phyloP scores from a whole-genome alignment of 345 rosid genomes.

The Salix viminalis region DNA sequence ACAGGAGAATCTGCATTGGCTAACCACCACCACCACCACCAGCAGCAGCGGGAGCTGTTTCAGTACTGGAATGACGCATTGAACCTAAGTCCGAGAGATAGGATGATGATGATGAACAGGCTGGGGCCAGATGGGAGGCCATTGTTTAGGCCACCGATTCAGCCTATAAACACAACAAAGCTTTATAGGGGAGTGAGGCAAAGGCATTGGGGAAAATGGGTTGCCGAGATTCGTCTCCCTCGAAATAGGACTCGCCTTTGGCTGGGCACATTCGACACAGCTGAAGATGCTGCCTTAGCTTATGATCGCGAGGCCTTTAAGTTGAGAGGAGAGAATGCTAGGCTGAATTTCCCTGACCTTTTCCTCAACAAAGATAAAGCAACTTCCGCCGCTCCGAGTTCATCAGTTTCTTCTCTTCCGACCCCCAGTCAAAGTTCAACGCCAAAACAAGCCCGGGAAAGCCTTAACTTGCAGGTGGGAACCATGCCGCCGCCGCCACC shows the following conservation, averaged over 20 bases:
- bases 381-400: slow-evolving; percentile 24
- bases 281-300: slow-evolving; percentile 90
- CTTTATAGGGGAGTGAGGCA: slow-evolving; percentile 92
- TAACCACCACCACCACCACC: slow-evolving; percentile 24
- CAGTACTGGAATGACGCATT: slow-evolving; percentile 57
- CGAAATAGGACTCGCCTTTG: slow-evolving; percentile 86
- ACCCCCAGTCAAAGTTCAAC: slow-evolving; percentile 19
- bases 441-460: slow-evolving; percentile 25
- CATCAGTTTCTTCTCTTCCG: slow-evolving; percentile 27
- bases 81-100: slow-evolving; percentile 72
- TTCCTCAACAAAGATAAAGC: slow-evolving; percentile 55
- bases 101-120: slow-evolving; percentile 72
- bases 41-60: slow-evolving; percentile 50
- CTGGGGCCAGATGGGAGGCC: slow-evolving; percentile 59
- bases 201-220: slow-evolving; percentile 99
- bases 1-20: slow-evolving; percentile 25
- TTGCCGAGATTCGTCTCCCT: slow-evolving; percentile 94
- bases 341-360: slow-evolving; percentile 82
- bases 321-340: slow-evolving; percentile 77
- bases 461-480: slow-evolving; percentile 17
- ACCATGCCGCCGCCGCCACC: slow-evolving; percentile 4
- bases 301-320: slow-evolving; percentile 89
- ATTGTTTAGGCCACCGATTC: slow-evolving; percentile 45
- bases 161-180: slow-evolving; percentile 71
- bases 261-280: slow-evolving; percentile 92